Conservation (phyloP, 2,329 filamentous ascomycete genomes). For the Penicillium sp. region DNA sequence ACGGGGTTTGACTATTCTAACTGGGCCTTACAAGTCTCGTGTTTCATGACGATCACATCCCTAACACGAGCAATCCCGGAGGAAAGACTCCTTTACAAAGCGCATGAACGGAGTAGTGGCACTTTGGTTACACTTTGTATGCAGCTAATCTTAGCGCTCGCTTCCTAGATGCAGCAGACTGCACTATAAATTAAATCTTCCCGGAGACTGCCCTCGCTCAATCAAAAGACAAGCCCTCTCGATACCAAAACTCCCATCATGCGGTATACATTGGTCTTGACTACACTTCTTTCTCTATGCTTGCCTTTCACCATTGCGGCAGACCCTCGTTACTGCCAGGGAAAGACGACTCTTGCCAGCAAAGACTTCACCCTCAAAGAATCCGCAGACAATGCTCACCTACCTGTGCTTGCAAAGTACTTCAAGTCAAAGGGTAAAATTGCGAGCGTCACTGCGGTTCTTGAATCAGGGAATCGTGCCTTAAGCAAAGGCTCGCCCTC, state of each 20-base stretch:
- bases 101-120: no score
- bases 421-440: slow-evolving; percentile 12
- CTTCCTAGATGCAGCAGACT: not conserved
- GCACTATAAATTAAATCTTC: not conserved
- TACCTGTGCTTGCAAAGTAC: slow-evolving; percentile 12
- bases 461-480: slow-evolving; percentile 17
- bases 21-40: not conserved
- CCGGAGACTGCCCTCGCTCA: not conserved
- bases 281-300: not conserved
- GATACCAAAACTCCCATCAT: not conserved
- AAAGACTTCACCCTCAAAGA: slow-evolving; percentile 17
- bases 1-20: not conserved
- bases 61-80: not conserved
- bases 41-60: not conserved
- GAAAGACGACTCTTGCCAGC: not conserved
- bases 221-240: not conserved
- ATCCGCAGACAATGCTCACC: slow-evolving; percentile 4
- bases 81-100: not conserved
- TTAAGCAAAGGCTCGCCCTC: slow-evolving; percentile 8
- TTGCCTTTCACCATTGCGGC: not conserved
- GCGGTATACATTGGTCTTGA: not conserved
- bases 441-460: slow-evolving; percentile 13
- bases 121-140: not conserved
- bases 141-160: not conserved
- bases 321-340: slow-evolving; percentile 9